Percentiles rank a stretch among this genome's conserved stretches.
Conservation (phyloP, 495 filamentous ascomycete species). For the Pyronema domesticum region DNA sequence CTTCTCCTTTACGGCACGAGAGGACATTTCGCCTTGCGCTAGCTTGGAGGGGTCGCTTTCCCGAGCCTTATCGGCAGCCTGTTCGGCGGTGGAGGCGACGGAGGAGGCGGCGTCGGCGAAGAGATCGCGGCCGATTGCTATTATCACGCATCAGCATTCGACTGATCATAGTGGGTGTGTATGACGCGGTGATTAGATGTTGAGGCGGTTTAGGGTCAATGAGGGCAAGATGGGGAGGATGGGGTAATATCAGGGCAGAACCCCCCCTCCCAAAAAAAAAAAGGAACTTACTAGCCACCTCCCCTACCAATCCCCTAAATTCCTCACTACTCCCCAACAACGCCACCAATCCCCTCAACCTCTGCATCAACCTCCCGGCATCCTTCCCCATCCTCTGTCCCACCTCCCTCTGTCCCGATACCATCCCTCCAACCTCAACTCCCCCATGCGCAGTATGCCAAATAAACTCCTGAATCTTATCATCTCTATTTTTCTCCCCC, state of each 20-base stretch:
- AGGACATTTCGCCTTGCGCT: too few relatives aligned
- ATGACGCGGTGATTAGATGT: too few relatives aligned
- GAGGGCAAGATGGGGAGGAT: too few relatives aligned
- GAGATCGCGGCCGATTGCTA: constrained; percentile 20
- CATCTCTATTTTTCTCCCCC: constrained; percentile 20
- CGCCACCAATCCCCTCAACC: constrained; percentile 11
- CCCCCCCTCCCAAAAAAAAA: not conserved
- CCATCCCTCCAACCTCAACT: constrained; percentile 2
- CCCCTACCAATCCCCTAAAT: constrained; percentile 18
- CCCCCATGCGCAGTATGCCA: constrained; percentile 21
- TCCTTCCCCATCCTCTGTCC: not conserved
- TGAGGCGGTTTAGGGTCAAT: too few relatives aligned
- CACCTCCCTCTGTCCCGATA: constrained; percentile 7
- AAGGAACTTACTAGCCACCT: constrained; percentile 10
- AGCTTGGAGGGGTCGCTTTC: too few relatives aligned
- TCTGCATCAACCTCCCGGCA: not conserved
- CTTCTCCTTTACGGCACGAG: constrained; percentile 11
- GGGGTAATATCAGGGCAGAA: too few relatives aligned
- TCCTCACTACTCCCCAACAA: constrained; percentile 22
- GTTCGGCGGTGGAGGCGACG: constrained; percentile 8
- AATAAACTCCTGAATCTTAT: constrained; percentile 24
- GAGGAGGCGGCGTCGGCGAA: constrained; percentile 22
- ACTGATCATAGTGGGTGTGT: too few relatives aligned
- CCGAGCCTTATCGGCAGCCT: constrained; percentile 13
- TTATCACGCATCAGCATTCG: not conserved